Conservation (phyloP, 2,329 filamentous ascomycete species). For the Pestalotiopsis sp. region DNA sequence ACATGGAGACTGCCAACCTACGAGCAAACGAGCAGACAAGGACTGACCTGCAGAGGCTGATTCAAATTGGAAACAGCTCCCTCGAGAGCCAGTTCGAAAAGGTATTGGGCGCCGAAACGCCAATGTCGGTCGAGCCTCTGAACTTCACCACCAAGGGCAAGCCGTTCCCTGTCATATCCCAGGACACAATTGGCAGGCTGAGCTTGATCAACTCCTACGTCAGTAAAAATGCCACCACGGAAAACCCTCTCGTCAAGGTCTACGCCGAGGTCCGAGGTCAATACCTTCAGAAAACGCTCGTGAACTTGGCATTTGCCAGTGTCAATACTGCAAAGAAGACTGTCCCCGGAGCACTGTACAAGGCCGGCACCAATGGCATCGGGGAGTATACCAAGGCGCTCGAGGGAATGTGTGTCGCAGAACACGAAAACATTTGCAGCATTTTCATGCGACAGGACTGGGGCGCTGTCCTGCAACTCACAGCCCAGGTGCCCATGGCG, state of each 20-base stretch:
- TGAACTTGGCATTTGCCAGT: constrained; percentile 86
- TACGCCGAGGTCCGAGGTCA: constrained; percentile 86
- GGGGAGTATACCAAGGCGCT: constrained; percentile 85
- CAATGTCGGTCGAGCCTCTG: constrained; percentile 81
- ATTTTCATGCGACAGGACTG: constrained; percentile 88
- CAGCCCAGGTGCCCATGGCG: constrained; percentile 75
- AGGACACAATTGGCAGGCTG: constrained; percentile 75
- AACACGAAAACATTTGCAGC: constrained; percentile 87
- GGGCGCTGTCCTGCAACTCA: constrained; percentile 75
- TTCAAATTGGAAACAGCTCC: constrained; percentile 79
- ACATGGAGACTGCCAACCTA: constrained; percentile 88
- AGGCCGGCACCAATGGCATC: constrained; percentile 87
- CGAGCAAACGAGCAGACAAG: constrained; percentile 90
- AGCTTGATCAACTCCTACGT: constrained; percentile 80
- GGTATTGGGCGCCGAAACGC: constrained; percentile 74
- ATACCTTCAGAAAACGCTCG: constrained; percentile 80
- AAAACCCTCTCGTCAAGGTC: constrained; percentile 75
- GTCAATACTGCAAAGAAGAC: constrained; percentile 82
- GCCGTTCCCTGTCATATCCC: constrained; percentile 79
- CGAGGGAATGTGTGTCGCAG: constrained; percentile 83
- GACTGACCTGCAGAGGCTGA: constrained; percentile 73
- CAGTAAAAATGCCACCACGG: constrained; percentile 59
- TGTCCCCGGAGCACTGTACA: constrained; percentile 81
- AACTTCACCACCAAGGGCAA: constrained; percentile 90
- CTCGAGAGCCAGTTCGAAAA: constrained; percentile 84